Percentiles rank a stretch among this genome's conserved stretches.
phyloP scores from a whole-genome alignment of 352 stramenopile species.

The Phytophthora citrophthora region DNA sequence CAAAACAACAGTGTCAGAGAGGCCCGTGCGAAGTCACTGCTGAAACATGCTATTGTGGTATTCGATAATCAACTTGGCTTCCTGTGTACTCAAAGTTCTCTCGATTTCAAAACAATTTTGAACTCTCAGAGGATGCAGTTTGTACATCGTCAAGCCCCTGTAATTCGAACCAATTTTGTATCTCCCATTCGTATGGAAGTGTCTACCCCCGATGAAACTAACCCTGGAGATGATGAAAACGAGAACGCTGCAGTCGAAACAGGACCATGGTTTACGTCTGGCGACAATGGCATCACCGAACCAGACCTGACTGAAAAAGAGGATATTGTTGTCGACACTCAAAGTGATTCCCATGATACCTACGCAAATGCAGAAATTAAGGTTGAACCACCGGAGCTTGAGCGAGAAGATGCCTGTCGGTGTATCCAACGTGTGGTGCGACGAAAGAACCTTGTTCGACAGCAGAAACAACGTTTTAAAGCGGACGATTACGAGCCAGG shows the following conservation, averaged over 20 bases:
- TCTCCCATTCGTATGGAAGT: background rate
- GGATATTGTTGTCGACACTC: background rate
- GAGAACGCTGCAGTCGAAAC: background rate
- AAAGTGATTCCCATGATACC: background rate
- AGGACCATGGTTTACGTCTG: background rate
- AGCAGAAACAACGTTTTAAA: constrained; percentile 19
- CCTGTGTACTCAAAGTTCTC: constrained; percentile 54
- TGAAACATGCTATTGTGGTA: constrained; percentile 63
- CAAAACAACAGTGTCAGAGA: constrained; percentile 12
- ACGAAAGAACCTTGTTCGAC: constrained; percentile 14
- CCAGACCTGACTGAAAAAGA: background rate
- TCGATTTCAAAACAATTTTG: constrained; percentile 63
- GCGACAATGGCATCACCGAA: background rate
- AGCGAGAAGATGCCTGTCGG: constrained; percentile 22
- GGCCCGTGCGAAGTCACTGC: constrained; percentile 50
- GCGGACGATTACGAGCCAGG: constrained; percentile 28
- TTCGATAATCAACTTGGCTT: constrained; percentile 66
- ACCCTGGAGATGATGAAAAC: background rate
- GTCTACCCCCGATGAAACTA: background rate
- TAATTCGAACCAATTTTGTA: background rate
- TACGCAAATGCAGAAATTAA: background rate
- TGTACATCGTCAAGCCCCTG: constrained; percentile 22
- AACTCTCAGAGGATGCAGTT: constrained; percentile 42
- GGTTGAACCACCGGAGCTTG: constrained; percentile 8
- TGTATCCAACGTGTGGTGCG: constrained; percentile 37